A percentile compares a stretch with the other conserved stretches of the same genome.
These are phyloP conservation scores for Lactarius deliciosus DNA, from an alignment of 768 basidiomycete species.

Conservation along the genomic window DNA sequence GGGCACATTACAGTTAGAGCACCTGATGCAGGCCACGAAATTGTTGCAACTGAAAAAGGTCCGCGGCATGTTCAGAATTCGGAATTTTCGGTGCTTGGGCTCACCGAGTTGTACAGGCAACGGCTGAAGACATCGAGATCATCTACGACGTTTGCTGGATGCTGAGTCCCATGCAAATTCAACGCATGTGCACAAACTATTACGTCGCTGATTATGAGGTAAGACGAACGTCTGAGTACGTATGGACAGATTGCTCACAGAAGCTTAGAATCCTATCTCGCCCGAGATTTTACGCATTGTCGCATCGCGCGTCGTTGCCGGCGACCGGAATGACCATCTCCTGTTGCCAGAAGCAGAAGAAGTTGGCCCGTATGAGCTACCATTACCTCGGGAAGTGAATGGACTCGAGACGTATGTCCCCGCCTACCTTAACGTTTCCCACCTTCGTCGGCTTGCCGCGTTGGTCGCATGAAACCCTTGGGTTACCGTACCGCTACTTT, in stretches of 20 bases:
- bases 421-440: constrained; percentile 86
- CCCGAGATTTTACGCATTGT: constrained; percentile 97
- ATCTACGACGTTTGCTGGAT: constrained; percentile 99
- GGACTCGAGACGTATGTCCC: constrained; percentile 97
- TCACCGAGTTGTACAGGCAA: constrained; percentile 54
- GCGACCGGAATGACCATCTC: constrained; percentile 96
- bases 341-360: constrained; percentile 97
- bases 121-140: constrained; percentile 94
- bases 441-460: constrained; percentile 83
- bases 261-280: constrained; percentile 83
- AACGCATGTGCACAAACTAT: constrained; percentile 98
- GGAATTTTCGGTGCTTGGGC: background rate
- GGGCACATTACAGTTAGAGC: constrained; percentile 94
- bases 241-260: constrained; percentile 17
- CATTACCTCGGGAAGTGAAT: constrained; percentile 90
- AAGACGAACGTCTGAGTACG: constrained; percentile 27
- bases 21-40: constrained; percentile 99
- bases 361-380: constrained; percentile 92
- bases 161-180: constrained; percentile 98
- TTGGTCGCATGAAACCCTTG: constrained; percentile 60
- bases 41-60: constrained; percentile 97
- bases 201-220: constrained; percentile 99
- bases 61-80: constrained; percentile 26
- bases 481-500: constrained; percentile 7
- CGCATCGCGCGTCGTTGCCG: constrained; percentile 90